Base-by-base conservation (phyloP, 2,329 filamentous ascomycete species). In the Aschersonia sp. region DNA sequence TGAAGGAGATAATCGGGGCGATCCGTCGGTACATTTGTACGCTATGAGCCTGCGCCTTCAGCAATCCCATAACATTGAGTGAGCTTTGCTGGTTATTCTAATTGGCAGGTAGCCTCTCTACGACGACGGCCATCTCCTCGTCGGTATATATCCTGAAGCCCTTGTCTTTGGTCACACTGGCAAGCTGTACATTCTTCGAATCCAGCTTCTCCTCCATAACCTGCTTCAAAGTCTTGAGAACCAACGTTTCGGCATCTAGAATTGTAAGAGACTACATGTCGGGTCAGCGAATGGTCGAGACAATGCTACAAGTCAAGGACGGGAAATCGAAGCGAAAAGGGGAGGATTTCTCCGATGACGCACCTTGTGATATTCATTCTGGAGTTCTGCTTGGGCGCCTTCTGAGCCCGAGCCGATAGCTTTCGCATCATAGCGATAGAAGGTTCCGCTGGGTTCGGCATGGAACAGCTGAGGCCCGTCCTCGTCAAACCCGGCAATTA, bases 121-220 rank as follows among this genome's bases (percentile, higher is more conserved):
- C 92, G 51, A 95, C 89, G 44, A 80, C 77, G 51, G 86, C 86
- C 92, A 98, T 98, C 73, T 97, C 91, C 61, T 91, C 88, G 60
- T 98, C 92, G 50, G 83, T 85, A 75, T 98, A 98, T 80, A 98
- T 96, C 72, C 88, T 84, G 77, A 98, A 98, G 49, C 92, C 92
- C 70, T 86, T 91, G 56, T 96, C 91, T 75, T 89, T 94, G 53
- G 92, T 98, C 50, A 98, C 92, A 63, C 91, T 97, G 47, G 92
- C 92, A 57, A 98, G 70, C 73, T 98, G 92, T 55, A 98, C 92
- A 63, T 98, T 98, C 80, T 98, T 98, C 54, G 89, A 79, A 65
- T 98, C 92, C 51, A 98, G 77, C 74, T 98, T 98, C 80, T 98
- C 92, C 72, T 98, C 92, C 92, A 98, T 98, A 57, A 98, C 92